Percentiles rank a stretch among this genome's conserved stretches.
phyloP scores from a whole-genome alignment of 352 stramenopile species.

The Globisporangium apiculatum region DNA sequence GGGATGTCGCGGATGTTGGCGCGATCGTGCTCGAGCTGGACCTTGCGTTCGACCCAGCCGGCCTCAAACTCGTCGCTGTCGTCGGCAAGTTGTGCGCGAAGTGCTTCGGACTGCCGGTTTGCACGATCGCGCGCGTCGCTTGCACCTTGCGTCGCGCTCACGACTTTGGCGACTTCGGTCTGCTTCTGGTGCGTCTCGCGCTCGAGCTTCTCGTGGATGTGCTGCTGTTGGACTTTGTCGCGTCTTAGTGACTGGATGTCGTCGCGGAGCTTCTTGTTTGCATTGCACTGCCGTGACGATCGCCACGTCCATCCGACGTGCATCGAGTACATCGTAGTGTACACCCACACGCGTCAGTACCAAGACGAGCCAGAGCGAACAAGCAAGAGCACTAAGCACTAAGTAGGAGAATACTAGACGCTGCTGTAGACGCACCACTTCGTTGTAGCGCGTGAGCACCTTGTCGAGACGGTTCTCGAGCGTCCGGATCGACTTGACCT shows the following conservation, averaged over 20 bases:
- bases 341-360: not conserved
- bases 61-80: conserved; percentile 81
- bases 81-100: conserved; percentile 68
- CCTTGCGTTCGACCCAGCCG: conserved; percentile 81
- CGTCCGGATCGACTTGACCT: conserved; percentile 60
- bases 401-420: no score
- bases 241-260: conserved; percentile 73
- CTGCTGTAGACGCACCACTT: conserved; percentile 30
- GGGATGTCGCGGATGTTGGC: conserved; percentile 74
- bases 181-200: conserved; percentile 82
- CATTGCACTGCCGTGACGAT: conserved; percentile 32
- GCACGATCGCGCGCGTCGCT: conserved; percentile 81
- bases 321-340: not conserved
- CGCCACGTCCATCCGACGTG: not conserved
- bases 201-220: conserved; percentile 73
- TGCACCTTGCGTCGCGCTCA: conserved; percentile 67
- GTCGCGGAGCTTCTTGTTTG: conserved; percentile 74
- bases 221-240: conserved; percentile 73
- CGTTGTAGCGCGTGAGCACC: conserved; percentile 78
- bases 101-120: conserved; percentile 67
- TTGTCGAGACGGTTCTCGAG: conserved; percentile 82
- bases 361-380: not conserved
- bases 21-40: conserved; percentile 79
- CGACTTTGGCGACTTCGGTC: conserved; percentile 72
- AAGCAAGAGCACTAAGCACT: not conserved